Conservation (phyloP, 495 filamentous ascomycete genomes). For the Penicillium paxilli region DNA sequence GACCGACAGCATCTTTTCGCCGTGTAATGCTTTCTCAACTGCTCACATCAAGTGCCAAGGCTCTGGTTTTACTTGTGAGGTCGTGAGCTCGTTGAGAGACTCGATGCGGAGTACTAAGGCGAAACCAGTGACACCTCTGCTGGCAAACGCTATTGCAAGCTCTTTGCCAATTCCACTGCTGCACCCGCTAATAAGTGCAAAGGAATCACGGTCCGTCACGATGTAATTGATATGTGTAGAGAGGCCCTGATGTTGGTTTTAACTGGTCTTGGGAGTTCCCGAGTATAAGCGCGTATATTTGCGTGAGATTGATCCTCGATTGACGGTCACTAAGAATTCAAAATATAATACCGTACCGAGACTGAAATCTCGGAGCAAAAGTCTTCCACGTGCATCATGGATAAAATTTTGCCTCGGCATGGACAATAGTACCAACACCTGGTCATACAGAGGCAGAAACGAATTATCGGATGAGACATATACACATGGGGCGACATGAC, state of each 20-base stretch:
- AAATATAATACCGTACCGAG: neutral
- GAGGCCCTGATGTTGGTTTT: neutral
- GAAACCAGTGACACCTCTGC: constrained; percentile 12
- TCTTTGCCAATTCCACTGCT: constrained; percentile 18
- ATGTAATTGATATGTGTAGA: neutral
- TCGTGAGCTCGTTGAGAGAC: constrained; percentile 9
- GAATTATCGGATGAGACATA: neutral
- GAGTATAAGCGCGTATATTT: neutral
- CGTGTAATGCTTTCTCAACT: constrained; percentile 6
- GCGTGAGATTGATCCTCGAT: neutral
- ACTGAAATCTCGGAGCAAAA: neutral
- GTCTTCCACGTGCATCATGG: neutral
- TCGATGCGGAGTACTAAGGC: constrained; percentile 10
- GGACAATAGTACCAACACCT: no score
- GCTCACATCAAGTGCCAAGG: constrained; percentile 4
- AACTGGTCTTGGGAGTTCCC: neutral
- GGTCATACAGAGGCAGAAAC: neutral
- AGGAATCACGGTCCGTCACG: constrained; percentile 2
- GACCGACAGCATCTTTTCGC: constrained; percentile 10
- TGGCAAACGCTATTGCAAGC: constrained; percentile 16
- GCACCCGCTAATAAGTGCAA: constrained; percentile 18
- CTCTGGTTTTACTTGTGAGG: constrained; percentile 2
- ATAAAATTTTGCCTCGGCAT: no score
- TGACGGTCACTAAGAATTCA: neutral
- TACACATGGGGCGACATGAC: neutral